Evolutionary conservation across 139 green algal species (phyloP), one percentile per base, ranked within the genome.

Genomic region (Picochlorum sp.): DNA sequence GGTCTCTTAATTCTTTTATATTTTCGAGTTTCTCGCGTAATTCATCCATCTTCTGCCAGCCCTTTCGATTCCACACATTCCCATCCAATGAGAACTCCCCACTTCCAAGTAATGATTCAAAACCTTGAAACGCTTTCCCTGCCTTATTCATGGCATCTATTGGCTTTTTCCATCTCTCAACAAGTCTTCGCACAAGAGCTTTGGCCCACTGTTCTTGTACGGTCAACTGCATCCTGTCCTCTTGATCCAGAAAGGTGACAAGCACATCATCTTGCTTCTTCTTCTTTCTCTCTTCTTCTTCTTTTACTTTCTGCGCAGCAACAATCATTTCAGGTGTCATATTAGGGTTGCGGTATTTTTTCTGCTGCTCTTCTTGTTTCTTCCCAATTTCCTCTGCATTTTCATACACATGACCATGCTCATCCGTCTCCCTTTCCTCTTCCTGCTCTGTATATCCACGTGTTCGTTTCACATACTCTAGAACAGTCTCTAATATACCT

Each of bases 1-100:
- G 70, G 70, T 95, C 87, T 2, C 88, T 67, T 62, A 95, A 81
- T 76, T 95, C 87, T 69, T 81, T 83, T 21, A 94, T 60, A 57
- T 89, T 81, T 72, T 95, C 88, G 41, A 95, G 73, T 69, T 84
- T 85, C 14, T 63, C 49, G 2, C 87, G 61, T 77, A 95, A 79
- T 23, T 77, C 75, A 66, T 91, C 84, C 80, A 94, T 83, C 45
- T 85, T 68, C 2, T 28, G 57, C 86, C 86, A 94, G n/a, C 86
- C 86, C 41, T 81, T 77, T 11, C 83, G 74, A 73, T 77, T 69
- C 86, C 86, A 94, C 11, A 92, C 70, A 55, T 61, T 62, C 47
- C 60, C 81, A 57, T 72, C 24, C 20, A 94, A 66, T n/a, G 88
- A 73, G 65, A 94, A 94, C 0, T 58, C 52, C 23, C 72, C 71